A percentile compares a stretch with the other conserved stretches of the same genome.
Conservation (phyloP, 2,329 filamentous ascomycete genomes). For the Stylonectria norvegica region DNA sequence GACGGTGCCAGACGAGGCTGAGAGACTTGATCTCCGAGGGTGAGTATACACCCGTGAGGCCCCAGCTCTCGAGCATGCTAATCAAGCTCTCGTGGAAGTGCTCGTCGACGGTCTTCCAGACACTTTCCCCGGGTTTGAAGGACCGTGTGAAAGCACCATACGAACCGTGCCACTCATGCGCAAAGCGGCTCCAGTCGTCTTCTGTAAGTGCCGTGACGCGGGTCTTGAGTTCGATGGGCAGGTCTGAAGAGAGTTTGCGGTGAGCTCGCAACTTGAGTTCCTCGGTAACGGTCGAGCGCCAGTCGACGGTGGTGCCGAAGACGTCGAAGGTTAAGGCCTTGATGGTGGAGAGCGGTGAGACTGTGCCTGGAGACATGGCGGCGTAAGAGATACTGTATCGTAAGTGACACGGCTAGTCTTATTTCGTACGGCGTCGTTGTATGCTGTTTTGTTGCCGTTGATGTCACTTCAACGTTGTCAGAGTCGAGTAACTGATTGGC, state of each 20-base stretch:
- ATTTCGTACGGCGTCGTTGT: no score
- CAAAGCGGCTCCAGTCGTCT: conserved; percentile 61
- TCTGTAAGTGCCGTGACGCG: conserved; percentile 49
- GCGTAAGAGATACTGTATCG: no score
- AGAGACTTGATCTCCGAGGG: conserved; percentile 62
- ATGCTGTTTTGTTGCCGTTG: no score
- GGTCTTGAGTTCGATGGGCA: conserved; percentile 45
- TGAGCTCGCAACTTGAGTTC: conserved; percentile 52
- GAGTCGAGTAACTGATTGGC: no score
- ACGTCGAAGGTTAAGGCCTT: conserved; percentile 70
- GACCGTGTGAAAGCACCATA: conserved; percentile 59
- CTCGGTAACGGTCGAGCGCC: conserved; percentile 63
- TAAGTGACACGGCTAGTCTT: no score
- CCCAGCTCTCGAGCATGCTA: conserved; percentile 53
- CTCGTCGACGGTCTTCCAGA: conserved; percentile 69
- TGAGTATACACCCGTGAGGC: conserved; percentile 57
- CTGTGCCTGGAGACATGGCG: conserved; percentile 26
- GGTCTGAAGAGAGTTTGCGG: conserved; percentile 45
- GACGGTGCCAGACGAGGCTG: conserved; percentile 67
- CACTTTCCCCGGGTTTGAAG: conserved; percentile 45
- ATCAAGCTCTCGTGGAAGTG: conserved; percentile 64
- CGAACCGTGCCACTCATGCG: conserved; percentile 65
- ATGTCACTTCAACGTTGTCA: no score
- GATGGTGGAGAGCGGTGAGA: conserved; percentile 32
- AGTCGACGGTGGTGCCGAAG: conserved; percentile 79